Conservation (phyloP, 441 rosid species). For the Adansonia gregorii region DNA sequence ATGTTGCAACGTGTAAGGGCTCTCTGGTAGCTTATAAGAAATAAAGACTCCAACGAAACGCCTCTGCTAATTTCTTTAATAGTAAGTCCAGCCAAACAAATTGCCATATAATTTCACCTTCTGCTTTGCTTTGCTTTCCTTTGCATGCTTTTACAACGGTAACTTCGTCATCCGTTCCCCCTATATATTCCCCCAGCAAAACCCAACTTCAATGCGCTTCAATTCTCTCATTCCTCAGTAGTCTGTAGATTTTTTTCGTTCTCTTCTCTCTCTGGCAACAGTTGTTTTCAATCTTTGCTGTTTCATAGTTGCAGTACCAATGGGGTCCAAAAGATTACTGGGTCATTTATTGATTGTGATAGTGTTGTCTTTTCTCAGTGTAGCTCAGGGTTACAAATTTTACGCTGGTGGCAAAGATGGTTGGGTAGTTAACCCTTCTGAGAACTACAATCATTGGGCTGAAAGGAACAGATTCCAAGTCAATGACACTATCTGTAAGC, state of each 20-base stretch:
- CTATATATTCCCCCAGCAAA: slow-evolving; percentile 33
- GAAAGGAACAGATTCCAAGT: slow-evolving; percentile 73
- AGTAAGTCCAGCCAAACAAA: slow-evolving; percentile 17
- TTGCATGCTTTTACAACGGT: slow-evolving; percentile 45
- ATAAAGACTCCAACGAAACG: slow-evolving; percentile 40
- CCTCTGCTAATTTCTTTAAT: background rate
- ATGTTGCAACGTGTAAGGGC: slow-evolving; percentile 59
- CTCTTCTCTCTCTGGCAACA: background rate
- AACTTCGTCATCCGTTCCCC: slow-evolving; percentile 30
- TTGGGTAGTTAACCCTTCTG: slow-evolving; percentile 66
- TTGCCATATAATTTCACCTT: slow-evolving; percentile 18
- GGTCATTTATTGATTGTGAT: slow-evolving; percentile 28
- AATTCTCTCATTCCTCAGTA: background rate
- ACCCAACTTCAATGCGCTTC: slow-evolving; percentile 4
- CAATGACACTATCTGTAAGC: slow-evolving; percentile 74
- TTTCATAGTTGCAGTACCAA: background rate
- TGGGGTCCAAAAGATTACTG: slow-evolving; percentile 37
- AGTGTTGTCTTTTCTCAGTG: slow-evolving; percentile 25
- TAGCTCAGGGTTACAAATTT: slow-evolving; percentile 51
- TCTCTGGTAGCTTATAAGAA: slow-evolving; percentile 1
- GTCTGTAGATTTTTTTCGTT: background rate
- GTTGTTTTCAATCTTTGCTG: background rate
- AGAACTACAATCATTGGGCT: slow-evolving; percentile 76
- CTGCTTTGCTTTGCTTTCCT: background rate
- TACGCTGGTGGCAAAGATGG: slow-evolving; percentile 79